Evolutionary conservation across 139 green algal genomes (phyloP).

Genomic region (Volvox reticuliferus): DNA sequence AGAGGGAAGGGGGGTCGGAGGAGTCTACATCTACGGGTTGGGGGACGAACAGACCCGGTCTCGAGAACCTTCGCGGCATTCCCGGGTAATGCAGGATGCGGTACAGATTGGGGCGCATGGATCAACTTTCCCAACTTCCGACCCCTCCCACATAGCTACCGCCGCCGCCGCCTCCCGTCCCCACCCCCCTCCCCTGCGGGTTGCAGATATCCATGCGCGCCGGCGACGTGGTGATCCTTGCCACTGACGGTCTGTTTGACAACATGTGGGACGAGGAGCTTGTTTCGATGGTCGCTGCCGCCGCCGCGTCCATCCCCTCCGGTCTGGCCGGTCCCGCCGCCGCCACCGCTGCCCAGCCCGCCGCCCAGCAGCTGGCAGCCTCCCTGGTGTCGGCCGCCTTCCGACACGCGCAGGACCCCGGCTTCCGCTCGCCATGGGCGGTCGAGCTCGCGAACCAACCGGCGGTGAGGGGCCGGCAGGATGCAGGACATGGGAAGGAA

Average conservation of each 20-base stretch:
- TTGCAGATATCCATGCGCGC: constrained; percentile 29
- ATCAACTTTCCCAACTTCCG: neutral
- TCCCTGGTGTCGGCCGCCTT: constrained; percentile 19
- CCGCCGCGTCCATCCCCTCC: neutral
- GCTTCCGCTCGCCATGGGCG: constrained; percentile 75
- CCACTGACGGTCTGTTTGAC: constrained; percentile 95
- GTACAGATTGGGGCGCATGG: too few relatives aligned
- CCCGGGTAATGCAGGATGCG: too few relatives aligned
- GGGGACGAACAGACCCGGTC: too few relatives aligned
- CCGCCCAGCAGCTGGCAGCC: constrained; percentile 31
- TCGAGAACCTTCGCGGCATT: too few relatives aligned
- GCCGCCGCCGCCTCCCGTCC: neutral
- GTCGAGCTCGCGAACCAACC: constrained; percentile 65
- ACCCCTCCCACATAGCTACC: neutral
- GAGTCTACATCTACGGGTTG: too few relatives aligned
- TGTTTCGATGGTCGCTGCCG: constrained; percentile 54
- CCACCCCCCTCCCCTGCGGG: neutral
- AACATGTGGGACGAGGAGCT: constrained; percentile 96
- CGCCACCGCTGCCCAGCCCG: neutral
- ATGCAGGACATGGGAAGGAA: neutral
- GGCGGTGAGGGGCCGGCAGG: neutral
- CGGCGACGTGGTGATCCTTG: constrained; percentile 89
- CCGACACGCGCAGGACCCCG: constrained; percentile 32
- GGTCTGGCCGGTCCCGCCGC: neutral
- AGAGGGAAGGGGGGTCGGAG: too few relatives aligned